phyloP scores from a whole-genome alignment of 441 rosid species.

The Syzygium malaccense region DNA sequence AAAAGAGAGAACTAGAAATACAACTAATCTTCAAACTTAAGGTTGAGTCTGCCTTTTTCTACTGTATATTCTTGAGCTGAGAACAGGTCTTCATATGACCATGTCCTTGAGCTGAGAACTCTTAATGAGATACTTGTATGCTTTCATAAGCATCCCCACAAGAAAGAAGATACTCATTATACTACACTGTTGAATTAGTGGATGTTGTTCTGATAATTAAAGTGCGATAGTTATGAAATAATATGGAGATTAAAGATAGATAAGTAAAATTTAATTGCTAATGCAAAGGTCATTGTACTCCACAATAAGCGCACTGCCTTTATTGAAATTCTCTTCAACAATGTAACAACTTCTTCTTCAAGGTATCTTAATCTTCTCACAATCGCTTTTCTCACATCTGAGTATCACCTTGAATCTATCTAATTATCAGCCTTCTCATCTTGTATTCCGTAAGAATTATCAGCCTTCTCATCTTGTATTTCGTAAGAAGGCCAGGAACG shows the following conservation, averaged over 20 bases:
- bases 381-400: fast-evolving
- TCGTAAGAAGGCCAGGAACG: not conserved
- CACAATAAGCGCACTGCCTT: fast-evolving
- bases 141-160: not conserved
- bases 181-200: not conserved
- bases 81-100: not conserved
- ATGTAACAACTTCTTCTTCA: not conserved
- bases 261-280: not conserved
- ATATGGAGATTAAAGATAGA: not conserved
- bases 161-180: not conserved
- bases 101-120: not conserved
- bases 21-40: not conserved
- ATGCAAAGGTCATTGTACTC: not conserved
- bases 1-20: not conserved
- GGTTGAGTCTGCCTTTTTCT: not conserved
- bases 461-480: not conserved
- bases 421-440: not conserved
- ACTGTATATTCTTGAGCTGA: not conserved
- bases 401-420: not conserved
- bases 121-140: not conserved
- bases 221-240: not conserved
- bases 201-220: not conserved
- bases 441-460: not conserved
- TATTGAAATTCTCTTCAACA: not conserved
- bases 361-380: not conserved